Evolutionary conservation across 805 yeast genomes (phyloP).

Genomic region (Kockiozyma suomiensis): DNA sequence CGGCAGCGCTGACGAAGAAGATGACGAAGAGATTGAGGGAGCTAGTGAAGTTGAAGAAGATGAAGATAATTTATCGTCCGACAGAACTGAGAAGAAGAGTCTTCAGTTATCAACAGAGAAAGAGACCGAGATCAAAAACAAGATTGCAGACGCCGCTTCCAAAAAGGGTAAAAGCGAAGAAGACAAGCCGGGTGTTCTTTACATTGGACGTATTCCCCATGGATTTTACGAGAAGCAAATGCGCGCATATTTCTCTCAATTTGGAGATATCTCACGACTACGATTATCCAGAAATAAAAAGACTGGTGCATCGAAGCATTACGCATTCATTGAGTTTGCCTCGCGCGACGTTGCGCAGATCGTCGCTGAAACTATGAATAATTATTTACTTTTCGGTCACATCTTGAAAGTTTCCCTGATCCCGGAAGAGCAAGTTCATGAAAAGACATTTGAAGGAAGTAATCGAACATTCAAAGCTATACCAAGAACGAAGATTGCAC

Average conservation of each 20-base stretch:
- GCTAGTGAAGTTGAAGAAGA: slow-evolving; percentile 30
- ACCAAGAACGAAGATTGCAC: slow-evolving; percentile 61
- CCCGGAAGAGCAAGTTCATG: slow-evolving; percentile 46
- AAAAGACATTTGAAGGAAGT: slow-evolving; percentile 60
- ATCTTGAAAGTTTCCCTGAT: slow-evolving; percentile 71
- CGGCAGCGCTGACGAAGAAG: slow-evolving; percentile 39
- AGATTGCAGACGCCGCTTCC: slow-evolving; percentile 12
- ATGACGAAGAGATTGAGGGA: slow-evolving; percentile 27
- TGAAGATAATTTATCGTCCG: slow-evolving; percentile 25
- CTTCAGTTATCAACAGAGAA: slow-evolving; percentile 20
- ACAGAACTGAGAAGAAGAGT: slow-evolving; percentile 14
- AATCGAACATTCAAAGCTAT: slow-evolving; percentile 57
- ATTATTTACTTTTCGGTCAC: slow-evolving; percentile 86
- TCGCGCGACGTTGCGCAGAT: slow-evolving; percentile 74
- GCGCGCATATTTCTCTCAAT: slow-evolving; percentile 81
- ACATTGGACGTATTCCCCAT: slow-evolving; percentile 89
- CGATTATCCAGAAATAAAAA: slow-evolving; percentile 85
- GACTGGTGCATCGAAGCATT: slow-evolving; percentile 89
- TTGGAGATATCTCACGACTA: slow-evolving; percentile 79
- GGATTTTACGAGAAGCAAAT: slow-evolving; percentile 80
- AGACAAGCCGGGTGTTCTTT: slow-evolving; percentile 52
- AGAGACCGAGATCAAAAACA: slow-evolving; percentile 25
- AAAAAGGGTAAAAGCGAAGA: slow-evolving; percentile 28
- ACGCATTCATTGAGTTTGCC: slow-evolving; percentile 84
- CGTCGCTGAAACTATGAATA: slow-evolving; percentile 95